These are phyloP conservation scores for Lactarius indigo DNA, from an alignment of 768 basidiomycete species.

Conservation along the genomic window DNA sequence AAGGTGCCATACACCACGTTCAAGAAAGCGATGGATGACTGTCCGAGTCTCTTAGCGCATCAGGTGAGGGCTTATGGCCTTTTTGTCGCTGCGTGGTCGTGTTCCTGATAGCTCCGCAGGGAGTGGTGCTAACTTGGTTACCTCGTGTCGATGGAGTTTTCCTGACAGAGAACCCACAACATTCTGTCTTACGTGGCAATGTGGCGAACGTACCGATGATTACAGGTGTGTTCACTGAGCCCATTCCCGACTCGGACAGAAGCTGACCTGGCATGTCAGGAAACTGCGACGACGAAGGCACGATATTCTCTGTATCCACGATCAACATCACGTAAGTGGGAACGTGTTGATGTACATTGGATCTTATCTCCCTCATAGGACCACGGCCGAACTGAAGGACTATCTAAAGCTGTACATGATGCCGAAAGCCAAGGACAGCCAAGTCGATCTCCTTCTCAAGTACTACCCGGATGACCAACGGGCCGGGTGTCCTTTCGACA, in stretches of 20 bases:
- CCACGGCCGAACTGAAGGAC: not conserved
- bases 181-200: conserved; percentile 24
- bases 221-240: conserved; percentile 18
- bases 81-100: not conserved
- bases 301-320: conserved; percentile 34
- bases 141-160: conserved; percentile 31
- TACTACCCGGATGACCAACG: conserved; percentile 26
- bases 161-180: conserved; percentile 26
- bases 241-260: not conserved
- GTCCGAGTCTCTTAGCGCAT: conserved; percentile 34
- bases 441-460: conserved; percentile 25
- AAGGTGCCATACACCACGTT: conserved; percentile 33
- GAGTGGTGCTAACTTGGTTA: conserved; percentile 27
- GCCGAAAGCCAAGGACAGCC: conserved; percentile 23
- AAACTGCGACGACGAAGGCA: conserved; percentile 59
- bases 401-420: conserved; percentile 27
- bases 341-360: not conserved
- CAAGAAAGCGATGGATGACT: conserved; percentile 33
- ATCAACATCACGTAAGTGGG: conserved; percentile 33
- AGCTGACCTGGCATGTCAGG: conserved; percentile 31
- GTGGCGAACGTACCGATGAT: conserved; percentile 28
- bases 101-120: conserved; percentile 19
- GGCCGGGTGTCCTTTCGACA: conserved; percentile 24
- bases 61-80: conserved; percentile 27
- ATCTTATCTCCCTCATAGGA: not conserved